Base-by-base conservation (phyloP, 768 basidiomycete species). In the Punctularia strigosozonata region DNA sequence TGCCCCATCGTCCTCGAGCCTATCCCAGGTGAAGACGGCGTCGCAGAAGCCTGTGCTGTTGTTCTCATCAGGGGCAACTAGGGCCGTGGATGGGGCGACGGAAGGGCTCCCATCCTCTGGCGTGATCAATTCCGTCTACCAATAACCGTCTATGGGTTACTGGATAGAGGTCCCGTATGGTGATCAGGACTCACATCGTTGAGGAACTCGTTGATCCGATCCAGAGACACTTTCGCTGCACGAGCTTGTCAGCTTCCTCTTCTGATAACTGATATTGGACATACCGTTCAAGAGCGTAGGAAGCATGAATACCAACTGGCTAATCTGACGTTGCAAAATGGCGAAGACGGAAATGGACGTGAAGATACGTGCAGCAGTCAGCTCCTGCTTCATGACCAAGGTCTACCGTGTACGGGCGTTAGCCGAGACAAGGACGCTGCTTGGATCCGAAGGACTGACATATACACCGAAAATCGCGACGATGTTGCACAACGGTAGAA, bases 381-480 rank as follows among this genome's bases (percentile, higher is more conserved):
- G 15, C 28, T 39, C 42, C 1, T 62, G 48, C 39, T 63, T 58
- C 13, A 61, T 63, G 33, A 66, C 15, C 10, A 34, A 14, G 4
- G 44, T 39, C 37, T 25, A 50, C 8, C 26, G 59, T 30, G 28
- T 15, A 30, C 28, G n/a, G n/a, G n/a, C n/a, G n/a, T n/a, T n/a
- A n/a, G n/a, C n/a, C n/a, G n/a, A n/a, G n/a, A n/a, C n/a, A n/a
- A n/a, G n/a, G n/a, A n/a, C n/a, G n/a, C n/a, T n/a, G n/a, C n/a
- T n/a, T n/a, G n/a, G n/a, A n/a, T n/a, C n/a, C n/a, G n/a, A n/a
- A n/a, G n/a, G n/a, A n/a, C n/a, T n/a, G n/a, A n/a, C n/a, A n/a
- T n/a, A n/a, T n/a, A n/a, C n/a, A n/a, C n/a, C n/a, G n/a, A n/a
- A n/a, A n/a, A n/a, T n/a, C n/a, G n/a, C n/a, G n/a, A n/a, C n/a